These are phyloP conservation scores for Uronychia setigera DNA, from an alignment of 73 alveolate genomes.

Conservation along the genomic window DNA sequence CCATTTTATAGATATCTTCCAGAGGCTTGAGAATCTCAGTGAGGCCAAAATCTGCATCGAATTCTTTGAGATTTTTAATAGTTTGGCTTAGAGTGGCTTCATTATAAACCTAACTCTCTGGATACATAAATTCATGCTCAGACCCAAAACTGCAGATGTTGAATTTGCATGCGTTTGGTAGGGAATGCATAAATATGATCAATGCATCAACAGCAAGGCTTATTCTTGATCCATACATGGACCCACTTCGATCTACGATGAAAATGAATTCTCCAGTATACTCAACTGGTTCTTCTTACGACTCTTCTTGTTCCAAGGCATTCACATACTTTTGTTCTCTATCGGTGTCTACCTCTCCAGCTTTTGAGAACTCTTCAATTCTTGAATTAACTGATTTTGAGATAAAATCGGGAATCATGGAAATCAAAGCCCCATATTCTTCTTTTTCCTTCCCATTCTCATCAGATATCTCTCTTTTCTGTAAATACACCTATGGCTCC, in stretches of 20 bases:
- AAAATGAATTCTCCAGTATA: constrained; percentile 68
- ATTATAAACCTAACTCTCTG: constrained; percentile 44
- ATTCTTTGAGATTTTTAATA: constrained; percentile 44
- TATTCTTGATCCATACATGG: constrained; percentile 79
- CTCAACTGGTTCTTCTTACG: too few relatives aligned
- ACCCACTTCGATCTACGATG: constrained; percentile 81
- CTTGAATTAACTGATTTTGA: constrained; percentile 9
- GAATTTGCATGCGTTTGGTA: constrained; percentile 76
- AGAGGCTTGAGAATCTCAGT: constrained; percentile 82
- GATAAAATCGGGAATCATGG: constrained; percentile 20
- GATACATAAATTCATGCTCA: constrained; percentile 24
- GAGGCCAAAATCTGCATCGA: constrained; percentile 75
- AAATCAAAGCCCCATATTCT: constrained; percentile 20
- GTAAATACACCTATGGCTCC: constrained; percentile 23
- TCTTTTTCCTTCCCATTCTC: constrained; percentile 5
- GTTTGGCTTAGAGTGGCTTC: constrained; percentile 65
- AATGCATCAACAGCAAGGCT: constrained; percentile 65
- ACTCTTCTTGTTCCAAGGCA: too few relatives aligned
- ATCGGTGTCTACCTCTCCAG: not conserved
- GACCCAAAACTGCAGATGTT: constrained; percentile 73
- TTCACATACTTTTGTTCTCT: not conserved
- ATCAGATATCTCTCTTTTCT: too few relatives aligned
- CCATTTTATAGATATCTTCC: constrained; percentile 49
- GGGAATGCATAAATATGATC: constrained; percentile 58
- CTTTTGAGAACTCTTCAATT: not conserved